These are phyloP conservation scores for Gaillardinia entomophila DNA, from an alignment of 805 yeast genomes.

Conservation along the genomic window DNA sequence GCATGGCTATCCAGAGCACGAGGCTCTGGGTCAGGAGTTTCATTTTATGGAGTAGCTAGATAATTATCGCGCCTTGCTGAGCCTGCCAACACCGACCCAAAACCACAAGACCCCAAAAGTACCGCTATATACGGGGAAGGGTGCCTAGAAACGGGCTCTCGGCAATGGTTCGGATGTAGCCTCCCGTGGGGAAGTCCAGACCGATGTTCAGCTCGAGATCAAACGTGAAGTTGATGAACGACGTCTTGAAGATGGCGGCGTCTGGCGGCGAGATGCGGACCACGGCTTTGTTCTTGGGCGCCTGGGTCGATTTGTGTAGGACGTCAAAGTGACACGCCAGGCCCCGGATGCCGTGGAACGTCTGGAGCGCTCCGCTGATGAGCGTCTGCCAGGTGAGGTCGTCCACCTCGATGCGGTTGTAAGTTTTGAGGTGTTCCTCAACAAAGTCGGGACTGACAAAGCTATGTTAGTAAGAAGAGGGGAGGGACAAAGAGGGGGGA, in stretches of 20 bases:
- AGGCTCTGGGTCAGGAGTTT: no score
- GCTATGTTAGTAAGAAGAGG: constrained; percentile 6
- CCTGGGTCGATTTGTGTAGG: constrained; percentile 8
- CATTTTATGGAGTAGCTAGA: neutral
- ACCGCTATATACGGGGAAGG: constrained; percentile 4
- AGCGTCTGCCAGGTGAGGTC: constrained; percentile 27
- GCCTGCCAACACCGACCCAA: neutral
- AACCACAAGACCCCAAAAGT: neutral
- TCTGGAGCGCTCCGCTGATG: constrained; percentile 15
- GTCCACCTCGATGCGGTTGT: constrained; percentile 16
- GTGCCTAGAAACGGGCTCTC: constrained; percentile 16
- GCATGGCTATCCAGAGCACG: neutral
- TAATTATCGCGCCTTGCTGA: neutral
- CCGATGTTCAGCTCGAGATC: constrained; percentile 19
- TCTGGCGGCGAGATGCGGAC: constrained; percentile 27
- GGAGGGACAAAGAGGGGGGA: constrained; percentile 2
- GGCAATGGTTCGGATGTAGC: constrained; percentile 11
- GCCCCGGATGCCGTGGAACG: constrained; percentile 29
- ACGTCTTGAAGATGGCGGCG: constrained; percentile 19
- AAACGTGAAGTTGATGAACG: constrained; percentile 26
- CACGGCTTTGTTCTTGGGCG: constrained; percentile 10
- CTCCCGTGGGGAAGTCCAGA: constrained; percentile 9
- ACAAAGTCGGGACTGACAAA: constrained; percentile 10
- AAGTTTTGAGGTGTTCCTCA: constrained; percentile 5
- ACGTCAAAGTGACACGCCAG: constrained; percentile 26